These are phyloP conservation scores for Mortierella sp. DNA, from an alignment of 371 early-diverging fungal species.

Conservation along the genomic window DNA sequence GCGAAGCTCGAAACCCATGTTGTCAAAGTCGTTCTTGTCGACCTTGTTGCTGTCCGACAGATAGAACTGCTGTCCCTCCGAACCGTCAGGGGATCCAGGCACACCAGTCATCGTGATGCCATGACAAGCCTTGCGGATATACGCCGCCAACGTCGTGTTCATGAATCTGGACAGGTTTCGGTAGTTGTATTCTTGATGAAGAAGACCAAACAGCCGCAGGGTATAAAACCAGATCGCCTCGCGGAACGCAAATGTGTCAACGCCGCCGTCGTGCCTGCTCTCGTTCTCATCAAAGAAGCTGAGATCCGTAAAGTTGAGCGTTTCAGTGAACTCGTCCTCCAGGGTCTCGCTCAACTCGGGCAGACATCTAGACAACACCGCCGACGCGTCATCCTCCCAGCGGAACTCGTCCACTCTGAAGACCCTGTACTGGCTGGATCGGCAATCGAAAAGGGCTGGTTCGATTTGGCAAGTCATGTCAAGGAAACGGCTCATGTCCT, in stretches of 20 bases:
- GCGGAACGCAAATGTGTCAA: slow-evolving; percentile 74
- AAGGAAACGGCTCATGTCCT: slow-evolving; percentile 68
- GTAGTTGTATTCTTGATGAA: slow-evolving; percentile 77
- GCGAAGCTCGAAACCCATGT: slow-evolving; percentile 70
- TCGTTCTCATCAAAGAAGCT: slow-evolving; percentile 47
- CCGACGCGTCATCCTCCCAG: slow-evolving; percentile 79
- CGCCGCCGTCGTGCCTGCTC: slow-evolving; percentile 60
- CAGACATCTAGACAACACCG: slow-evolving; percentile 71
- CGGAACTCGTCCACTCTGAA: slow-evolving; percentile 74
- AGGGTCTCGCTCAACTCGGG: slow-evolving; percentile 72
- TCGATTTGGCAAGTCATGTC: slow-evolving; percentile 57
- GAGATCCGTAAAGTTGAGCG: slow-evolving; percentile 72
- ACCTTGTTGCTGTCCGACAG: slow-evolving; percentile 55
- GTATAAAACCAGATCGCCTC: slow-evolving; percentile 76
- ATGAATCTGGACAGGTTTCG: slow-evolving; percentile 63
- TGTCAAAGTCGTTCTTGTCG: slow-evolving; percentile 66
- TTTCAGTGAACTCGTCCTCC: slow-evolving; percentile 72
- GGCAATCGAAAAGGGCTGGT: slow-evolving; percentile 59
- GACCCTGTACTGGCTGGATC: slow-evolving; percentile 60
- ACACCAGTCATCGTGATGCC: slow-evolving; percentile 38
- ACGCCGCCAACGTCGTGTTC: slow-evolving; percentile 64
- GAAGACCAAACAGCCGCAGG: slow-evolving; percentile 70
- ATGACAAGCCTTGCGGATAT: slow-evolving; percentile 60
- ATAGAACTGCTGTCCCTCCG: slow-evolving; percentile 20
- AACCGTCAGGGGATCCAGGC: slow-evolving; percentile 20